These are phyloP conservation scores for Salix viminalis DNA, from an alignment of 345 rosid genomes.

Conservation along the genomic window DNA sequence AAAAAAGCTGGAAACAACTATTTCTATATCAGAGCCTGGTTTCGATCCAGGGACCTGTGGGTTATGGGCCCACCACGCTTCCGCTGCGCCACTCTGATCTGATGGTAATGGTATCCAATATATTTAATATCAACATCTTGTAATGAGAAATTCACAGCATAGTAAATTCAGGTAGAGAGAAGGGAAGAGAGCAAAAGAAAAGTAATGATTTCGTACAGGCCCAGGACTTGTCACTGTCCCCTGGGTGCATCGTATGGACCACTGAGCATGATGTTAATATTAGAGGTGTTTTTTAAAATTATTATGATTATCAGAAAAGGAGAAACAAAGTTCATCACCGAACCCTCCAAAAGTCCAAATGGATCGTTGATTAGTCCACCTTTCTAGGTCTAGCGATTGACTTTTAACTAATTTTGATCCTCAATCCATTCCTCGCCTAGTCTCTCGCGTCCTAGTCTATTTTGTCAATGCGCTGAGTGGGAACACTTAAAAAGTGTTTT, in stretches of 20 bases:
- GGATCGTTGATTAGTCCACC: too few species aligned
- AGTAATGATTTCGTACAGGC: too few species aligned
- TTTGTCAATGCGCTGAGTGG: too few species aligned
- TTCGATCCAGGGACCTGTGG: constrained; percentile 41
- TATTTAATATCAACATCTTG: fast-evolving
- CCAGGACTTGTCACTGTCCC: background rate
- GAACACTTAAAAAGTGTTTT: too few species aligned
- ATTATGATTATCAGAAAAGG: too few species aligned
- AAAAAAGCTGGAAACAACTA: background rate
- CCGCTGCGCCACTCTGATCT: constrained; percentile 39
- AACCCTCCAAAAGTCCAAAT: too few species aligned
- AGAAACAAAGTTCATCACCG: background rate
- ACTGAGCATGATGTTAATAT: too few species aligned
- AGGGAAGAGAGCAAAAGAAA: background rate
- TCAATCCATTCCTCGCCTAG: background rate
- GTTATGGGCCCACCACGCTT: constrained; percentile 41
- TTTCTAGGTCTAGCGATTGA: background rate
- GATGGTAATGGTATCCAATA: fast-evolving
- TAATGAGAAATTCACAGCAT: background rate
- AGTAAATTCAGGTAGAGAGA: background rate
- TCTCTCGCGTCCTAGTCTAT: background rate
- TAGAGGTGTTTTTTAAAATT: too few species aligned
- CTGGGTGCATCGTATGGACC: background rate
- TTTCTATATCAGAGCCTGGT: constrained; percentile 26
- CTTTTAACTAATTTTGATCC: background rate